Percentiles rank a stretch among this genome's conserved stretches.
phyloP scores from a whole-genome alignment of 2,329 filamentous ascomycete species.

The Phialophora verrucosa region DNA sequence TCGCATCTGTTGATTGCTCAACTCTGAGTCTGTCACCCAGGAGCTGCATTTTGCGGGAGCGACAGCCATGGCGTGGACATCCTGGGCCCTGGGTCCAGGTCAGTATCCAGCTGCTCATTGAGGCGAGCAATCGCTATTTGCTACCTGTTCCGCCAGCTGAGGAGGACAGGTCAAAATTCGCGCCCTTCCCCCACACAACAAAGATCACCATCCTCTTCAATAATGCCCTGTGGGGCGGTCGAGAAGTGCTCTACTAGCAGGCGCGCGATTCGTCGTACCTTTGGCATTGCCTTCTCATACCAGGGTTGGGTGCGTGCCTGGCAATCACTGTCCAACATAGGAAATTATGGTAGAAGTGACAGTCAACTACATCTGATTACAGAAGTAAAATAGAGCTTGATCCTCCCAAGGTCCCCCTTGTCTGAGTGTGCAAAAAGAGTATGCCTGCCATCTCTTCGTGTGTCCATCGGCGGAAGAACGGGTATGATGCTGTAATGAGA shows the following conservation, averaged over 20 bases:
- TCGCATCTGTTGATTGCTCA: background rate
- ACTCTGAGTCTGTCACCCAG: background rate
- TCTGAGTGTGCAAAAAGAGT: background rate
- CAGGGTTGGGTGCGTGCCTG: background rate
- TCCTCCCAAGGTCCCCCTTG: background rate
- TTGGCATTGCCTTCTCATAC: background rate
- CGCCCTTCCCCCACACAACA: background rate
- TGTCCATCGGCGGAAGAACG: background rate
- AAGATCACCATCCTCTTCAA: background rate
- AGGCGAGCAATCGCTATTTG: background rate
- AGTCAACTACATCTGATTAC: background rate
- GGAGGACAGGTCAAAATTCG: background rate
- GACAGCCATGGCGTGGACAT: background rate
- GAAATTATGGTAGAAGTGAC: background rate
- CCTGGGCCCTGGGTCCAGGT: no score
- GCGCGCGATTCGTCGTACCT: background rate
- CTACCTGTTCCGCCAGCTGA: background rate
- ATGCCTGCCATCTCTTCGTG: slow-evolving; percentile 6
- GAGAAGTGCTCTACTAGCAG: background rate
- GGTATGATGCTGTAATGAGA: background rate
- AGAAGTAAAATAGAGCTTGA: background rate
- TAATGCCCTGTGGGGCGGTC: background rate
- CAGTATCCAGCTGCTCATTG: background rate
- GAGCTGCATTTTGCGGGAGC: background rate
- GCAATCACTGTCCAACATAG: background rate